Conservation (phyloP, 202 grass and related monocot species). For the Zoysia matrella region DNA sequence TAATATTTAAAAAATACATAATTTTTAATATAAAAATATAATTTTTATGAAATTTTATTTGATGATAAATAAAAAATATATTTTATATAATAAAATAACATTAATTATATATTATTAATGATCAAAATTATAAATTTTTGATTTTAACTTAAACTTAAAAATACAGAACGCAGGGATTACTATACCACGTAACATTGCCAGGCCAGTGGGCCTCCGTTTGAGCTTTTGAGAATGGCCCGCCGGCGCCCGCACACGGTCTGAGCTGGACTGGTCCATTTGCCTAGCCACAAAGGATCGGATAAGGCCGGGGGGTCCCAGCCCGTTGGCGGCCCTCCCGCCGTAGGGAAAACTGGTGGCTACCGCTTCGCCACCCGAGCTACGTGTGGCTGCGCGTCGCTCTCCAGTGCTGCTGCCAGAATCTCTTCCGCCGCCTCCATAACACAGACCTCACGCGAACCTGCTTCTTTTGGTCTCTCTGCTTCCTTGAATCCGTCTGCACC, state of each 20-base stretch:
- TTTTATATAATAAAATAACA: no score
- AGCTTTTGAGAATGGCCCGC: neutral
- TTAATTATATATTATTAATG: no score
- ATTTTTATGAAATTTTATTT: no score
- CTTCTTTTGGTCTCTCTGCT: neutral
- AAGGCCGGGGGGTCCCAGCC: neutral
- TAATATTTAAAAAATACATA: no score
- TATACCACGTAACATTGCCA: no score
- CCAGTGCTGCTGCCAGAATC: slow-evolving; percentile 2
- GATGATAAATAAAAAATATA: no score
- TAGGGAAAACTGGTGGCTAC: slow-evolving; percentile 42
- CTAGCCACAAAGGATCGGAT: slow-evolving; percentile 11
- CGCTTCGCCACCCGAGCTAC: neutral
- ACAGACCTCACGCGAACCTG: neutral
- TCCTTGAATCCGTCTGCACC: neutral
- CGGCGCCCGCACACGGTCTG: neutral
- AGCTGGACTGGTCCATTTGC: neutral
- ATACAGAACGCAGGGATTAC: no score
- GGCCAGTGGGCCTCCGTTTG: neutral
- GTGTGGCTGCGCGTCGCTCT: slow-evolving; percentile 24
- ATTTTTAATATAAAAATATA: no score
- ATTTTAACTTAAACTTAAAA: no score
- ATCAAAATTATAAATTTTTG: no score
- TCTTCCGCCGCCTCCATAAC: neutral
- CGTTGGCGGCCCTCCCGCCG: slow-evolving; percentile 21